Percentiles rank a stretch among this genome's conserved stretches.
Evolutionary conservation across 805 yeast species (phyloP).

Genomic region (Helenozyma rhizophorensis): DNA sequence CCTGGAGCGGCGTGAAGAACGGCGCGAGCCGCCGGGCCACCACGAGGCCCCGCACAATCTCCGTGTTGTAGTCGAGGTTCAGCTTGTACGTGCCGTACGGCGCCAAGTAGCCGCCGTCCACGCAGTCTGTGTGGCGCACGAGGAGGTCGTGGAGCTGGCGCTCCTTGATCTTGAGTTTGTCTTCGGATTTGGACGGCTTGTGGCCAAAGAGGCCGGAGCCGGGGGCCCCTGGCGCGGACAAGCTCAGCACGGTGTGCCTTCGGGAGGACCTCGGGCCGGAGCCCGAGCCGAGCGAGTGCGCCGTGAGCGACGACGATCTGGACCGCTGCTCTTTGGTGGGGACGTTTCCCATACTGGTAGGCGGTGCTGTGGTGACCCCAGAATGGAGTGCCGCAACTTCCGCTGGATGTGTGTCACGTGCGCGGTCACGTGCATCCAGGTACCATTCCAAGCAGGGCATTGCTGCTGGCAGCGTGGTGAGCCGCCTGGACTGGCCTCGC

Average conservation of each 20-base stretch:
- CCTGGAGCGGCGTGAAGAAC: constrained; percentile 84
- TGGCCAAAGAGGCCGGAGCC: constrained; percentile 4
- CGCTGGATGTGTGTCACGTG: too few relatives aligned
- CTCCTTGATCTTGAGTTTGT: constrained; percentile 47
- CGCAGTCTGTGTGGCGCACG: constrained; percentile 61
- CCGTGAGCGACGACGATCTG: constrained; percentile 15
- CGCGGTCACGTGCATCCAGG: too few relatives aligned
- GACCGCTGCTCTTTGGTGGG: constrained; percentile 39
- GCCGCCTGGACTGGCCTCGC: too few relatives aligned
- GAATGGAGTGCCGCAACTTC: too few relatives aligned
- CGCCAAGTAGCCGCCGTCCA: constrained; percentile 92
- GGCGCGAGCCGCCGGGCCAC: constrained; percentile 76
- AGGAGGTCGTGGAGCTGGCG: constrained; percentile 53
- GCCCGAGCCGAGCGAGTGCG: constrained; percentile 3
- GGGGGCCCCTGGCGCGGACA: background rate
- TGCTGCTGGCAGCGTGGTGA: too few relatives aligned
- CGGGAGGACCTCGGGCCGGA: constrained; percentile 5
- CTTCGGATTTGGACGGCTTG: constrained; percentile 28
- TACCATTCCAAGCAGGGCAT: too few relatives aligned
- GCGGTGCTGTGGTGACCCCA: background rate
- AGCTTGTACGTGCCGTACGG: constrained; percentile 87
- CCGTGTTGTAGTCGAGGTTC: constrained; percentile 68
- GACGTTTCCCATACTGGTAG: constrained; percentile 36
- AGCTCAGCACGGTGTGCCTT: constrained; percentile 11
- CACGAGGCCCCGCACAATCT: constrained; percentile 67